phyloP scores from a whole-genome alignment of 768 basidiomycete genomes.

The Tylopilus vinaceipallidus region DNA sequence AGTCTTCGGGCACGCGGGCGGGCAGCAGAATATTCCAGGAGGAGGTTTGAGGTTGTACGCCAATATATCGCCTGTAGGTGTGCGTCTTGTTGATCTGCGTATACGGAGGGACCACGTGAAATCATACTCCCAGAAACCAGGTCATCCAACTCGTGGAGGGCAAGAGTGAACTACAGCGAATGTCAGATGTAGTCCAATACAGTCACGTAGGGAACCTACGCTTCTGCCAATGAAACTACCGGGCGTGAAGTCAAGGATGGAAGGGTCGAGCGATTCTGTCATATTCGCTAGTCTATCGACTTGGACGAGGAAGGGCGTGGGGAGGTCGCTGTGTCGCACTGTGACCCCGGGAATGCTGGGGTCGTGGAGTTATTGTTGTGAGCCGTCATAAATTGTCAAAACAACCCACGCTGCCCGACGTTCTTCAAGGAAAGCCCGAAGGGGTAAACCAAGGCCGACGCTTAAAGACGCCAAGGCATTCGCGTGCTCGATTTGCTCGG shows the following conservation, averaged over 20 bases:
- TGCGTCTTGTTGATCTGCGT: constrained; percentile 3
- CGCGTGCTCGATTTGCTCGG: constrained; percentile 29
- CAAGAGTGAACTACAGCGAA: constrained; percentile 23
- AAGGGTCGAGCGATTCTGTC: constrained; percentile 16
- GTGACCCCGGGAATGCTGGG: constrained; percentile 13
- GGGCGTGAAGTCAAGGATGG: constrained; percentile 25
- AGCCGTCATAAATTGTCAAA: not conserved
- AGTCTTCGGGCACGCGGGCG: constrained; percentile 20
- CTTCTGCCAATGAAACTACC: constrained; percentile 30
- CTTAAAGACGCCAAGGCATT: constrained; percentile 25
- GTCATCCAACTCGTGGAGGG: constrained; percentile 29
- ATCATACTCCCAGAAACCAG: constrained; percentile 8
- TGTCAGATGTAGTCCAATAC: constrained; percentile 4
- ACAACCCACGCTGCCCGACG: constrained; percentile 20
- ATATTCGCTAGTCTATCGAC: constrained; percentile 19
- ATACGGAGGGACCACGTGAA: not conserved
- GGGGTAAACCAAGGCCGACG: constrained; percentile 16
- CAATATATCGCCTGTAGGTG: constrained; percentile 27
- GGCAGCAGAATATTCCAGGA: constrained; percentile 32
- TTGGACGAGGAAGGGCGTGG: not conserved
- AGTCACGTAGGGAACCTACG: constrained; percentile 12
- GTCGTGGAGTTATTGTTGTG: not conserved
- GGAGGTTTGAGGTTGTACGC: constrained; percentile 31
- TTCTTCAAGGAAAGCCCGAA: constrained; percentile 22
- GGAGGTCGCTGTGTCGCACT: not conserved